Base-by-base conservation (phyloP, 1,284 basidiomycete genomes). In the Apiotrichum veenhuisii region DNA sequence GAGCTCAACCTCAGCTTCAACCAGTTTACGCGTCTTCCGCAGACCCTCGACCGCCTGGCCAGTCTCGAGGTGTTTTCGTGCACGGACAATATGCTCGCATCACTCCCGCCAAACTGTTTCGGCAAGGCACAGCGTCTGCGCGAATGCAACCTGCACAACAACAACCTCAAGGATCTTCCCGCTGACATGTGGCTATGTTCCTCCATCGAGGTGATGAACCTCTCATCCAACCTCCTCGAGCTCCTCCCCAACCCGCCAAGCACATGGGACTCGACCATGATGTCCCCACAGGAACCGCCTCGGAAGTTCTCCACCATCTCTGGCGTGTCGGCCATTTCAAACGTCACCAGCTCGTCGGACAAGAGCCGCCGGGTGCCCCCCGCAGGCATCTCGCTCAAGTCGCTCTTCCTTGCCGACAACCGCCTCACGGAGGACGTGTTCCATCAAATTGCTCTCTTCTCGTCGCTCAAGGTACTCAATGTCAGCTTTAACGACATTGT, bases 401-500 rank as follows among this genome's bases (percentile, higher is more conserved):
- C 84, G 65, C 81, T 98, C 1, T 90, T 88, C 67, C 82, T 97
- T 1, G 93, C 89, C 52, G 94, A 98, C 80, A 98, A 98, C 73
- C 82, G 83, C 22, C 80, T 97, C 22, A 85, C 85, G 7, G 91
- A 97, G 70, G 90, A 96, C 37, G 82, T 85, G 11, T 83, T 98
- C 48, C 84, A 84, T 45, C 83, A 85, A 0, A 77, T 96, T 33
- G 86, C 85, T 62, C 80, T 89, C 25, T 80, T 98, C 62, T 83
- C 84, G 55, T 85, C 88, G 64, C 82, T 97, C 14, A 82, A 82
- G 4, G 85, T 93, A 2, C 83, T 98, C 55, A 98, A 98, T 66
- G 80, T 98, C 34, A 92, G 90, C 55, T 98, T 97, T 80, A 99
- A 99, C 77, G 87, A 92, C 59, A 89, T 98, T 57, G 88, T 89